A percentile compares a stretch with the other conserved stretches of the same genome.
Conservation (phyloP, 192 early-diverging fungal species). For the Podila verticillata region DNA sequence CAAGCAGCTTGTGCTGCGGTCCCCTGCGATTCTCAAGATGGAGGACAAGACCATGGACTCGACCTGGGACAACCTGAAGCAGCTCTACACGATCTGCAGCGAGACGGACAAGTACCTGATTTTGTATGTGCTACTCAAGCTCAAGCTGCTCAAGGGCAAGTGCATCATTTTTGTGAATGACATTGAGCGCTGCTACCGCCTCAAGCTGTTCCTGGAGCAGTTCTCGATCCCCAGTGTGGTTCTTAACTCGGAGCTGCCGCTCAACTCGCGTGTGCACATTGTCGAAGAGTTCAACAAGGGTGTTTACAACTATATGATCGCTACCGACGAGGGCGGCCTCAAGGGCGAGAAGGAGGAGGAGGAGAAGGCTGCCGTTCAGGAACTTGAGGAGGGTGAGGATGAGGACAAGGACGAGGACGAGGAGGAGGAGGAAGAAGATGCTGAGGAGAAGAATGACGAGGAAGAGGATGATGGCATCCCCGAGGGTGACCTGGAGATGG, state of each 20-base stretch:
- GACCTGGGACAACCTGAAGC: conserved; percentile 68
- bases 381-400: conserved; percentile 42
- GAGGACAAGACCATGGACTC: conserved; percentile 78
- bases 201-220: conserved; percentile 96
- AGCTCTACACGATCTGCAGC: conserved; percentile 57
- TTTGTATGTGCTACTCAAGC: conserved; percentile 89
- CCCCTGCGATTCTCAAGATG: conserved; percentile 86
- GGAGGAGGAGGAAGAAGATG: conserved; percentile 19
- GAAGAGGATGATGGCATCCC: conserved; percentile 38
- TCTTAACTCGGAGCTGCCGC: conserved; percentile 94
- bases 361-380: conserved; percentile 61
- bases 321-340: conserved; percentile 88
- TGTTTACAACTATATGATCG: conserved; percentile 94
- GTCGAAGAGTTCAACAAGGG: conserved; percentile 98
- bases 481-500: conserved; percentile 48
- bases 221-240: conserved; percentile 93
- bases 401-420: conserved; percentile 25
- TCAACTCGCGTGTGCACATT: conserved; percentile 90
- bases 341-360: conserved; percentile 73
- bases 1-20: conserved; percentile 83
- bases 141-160: conserved; percentile 90
- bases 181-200: conserved; percentile 90
- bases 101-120: conserved; percentile 92
- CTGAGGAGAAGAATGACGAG: conserved; percentile 5
- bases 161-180: conserved; percentile 96